These are phyloP conservation scores for Eutypa lata DNA, from an alignment of 2,329 filamentous ascomycete genomes.

Conservation along the genomic window DNA sequence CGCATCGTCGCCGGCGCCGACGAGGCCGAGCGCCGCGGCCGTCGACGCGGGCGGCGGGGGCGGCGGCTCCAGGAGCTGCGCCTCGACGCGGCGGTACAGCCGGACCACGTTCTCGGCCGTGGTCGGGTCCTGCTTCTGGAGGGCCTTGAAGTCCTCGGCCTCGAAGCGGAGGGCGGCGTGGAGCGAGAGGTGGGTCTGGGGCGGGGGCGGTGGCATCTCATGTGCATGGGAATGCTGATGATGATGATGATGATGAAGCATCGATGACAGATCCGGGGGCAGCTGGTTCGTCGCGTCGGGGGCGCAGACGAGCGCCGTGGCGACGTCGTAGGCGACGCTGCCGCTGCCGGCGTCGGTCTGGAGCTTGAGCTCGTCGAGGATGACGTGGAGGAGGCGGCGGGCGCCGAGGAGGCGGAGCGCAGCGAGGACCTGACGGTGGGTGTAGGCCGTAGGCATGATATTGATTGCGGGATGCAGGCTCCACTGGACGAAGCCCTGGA, in stretches of 20 bases:
- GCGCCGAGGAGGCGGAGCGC: conserved; percentile 61
- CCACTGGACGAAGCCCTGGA: conserved; percentile 67
- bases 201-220: conserved; percentile 18
- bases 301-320: conserved; percentile 65
- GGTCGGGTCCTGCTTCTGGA: conserved; percentile 52
- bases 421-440: conserved; percentile 66
- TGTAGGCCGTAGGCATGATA: conserved; percentile 63
- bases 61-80: conserved; percentile 50
- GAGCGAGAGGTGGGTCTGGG: conserved; percentile 52
- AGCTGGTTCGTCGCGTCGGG: conserved; percentile 52
- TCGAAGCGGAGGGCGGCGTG: conserved; percentile 57
- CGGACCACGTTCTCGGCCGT: conserved; percentile 62
- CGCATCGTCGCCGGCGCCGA: conserved; percentile 37
- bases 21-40: conserved; percentile 35
- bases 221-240: conserved; percentile 19
- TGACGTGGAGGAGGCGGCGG: conserved; percentile 54
- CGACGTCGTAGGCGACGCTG: conserved; percentile 65
- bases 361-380: conserved; percentile 65
- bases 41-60: conserved; percentile 4
- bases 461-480: conserved; percentile 53
- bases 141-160: conserved; percentile 54
- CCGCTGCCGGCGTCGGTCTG: conserved; percentile 59
- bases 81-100: conserved; percentile 61
- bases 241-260: conserved; percentile 29
- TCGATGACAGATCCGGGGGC: conserved; percentile 18